Percentiles rank a stretch among this genome's conserved stretches.
Evolutionary conservation across 257 asterid genomes (phyloP).

Genomic region (Fraxinus anomala): DNA sequence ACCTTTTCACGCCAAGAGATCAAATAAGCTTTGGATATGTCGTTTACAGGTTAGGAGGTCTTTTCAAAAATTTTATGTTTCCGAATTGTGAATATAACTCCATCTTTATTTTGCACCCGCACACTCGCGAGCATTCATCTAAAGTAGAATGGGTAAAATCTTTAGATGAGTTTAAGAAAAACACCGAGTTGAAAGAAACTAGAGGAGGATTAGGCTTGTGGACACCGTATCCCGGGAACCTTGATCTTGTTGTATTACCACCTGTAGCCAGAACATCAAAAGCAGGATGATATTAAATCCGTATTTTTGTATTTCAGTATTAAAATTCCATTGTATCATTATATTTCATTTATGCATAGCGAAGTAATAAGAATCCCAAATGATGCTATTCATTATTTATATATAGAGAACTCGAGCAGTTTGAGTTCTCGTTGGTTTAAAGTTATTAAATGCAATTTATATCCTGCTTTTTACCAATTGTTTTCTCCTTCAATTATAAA

Average conservation of each 20-base stretch:
- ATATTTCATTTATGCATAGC: not conserved
- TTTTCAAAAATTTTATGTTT: constrained; percentile 48
- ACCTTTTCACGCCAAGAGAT: constrained; percentile 58
- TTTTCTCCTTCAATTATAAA: no score
- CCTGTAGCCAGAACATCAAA: constrained; percentile 47
- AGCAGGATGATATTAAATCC: constrained; percentile 40
- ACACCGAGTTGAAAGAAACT: constrained; percentile 43
- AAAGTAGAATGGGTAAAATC: constrained; percentile 52
- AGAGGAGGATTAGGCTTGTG: constrained; percentile 64
- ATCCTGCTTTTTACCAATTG: no score
- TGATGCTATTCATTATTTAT: no score
- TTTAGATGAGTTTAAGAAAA: constrained; percentile 38
- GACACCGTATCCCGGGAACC: constrained; percentile 54
- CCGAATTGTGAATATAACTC: constrained; percentile 56
- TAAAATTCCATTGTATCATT: not conserved
- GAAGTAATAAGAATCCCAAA: not conserved
- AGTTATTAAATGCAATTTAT: no score
- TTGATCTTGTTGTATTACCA: constrained; percentile 46
- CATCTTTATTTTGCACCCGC: constrained; percentile 46
- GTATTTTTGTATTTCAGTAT: not conserved
- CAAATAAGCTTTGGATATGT: constrained; percentile 61
- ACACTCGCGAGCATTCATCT: constrained; percentile 60
- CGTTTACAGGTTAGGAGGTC: constrained; percentile 40
- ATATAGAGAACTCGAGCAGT: not conserved
- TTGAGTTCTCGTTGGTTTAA: no score